Conservation (phyloP, 768 basidiomycete species). For the Boletus subcaerulescens region DNA sequence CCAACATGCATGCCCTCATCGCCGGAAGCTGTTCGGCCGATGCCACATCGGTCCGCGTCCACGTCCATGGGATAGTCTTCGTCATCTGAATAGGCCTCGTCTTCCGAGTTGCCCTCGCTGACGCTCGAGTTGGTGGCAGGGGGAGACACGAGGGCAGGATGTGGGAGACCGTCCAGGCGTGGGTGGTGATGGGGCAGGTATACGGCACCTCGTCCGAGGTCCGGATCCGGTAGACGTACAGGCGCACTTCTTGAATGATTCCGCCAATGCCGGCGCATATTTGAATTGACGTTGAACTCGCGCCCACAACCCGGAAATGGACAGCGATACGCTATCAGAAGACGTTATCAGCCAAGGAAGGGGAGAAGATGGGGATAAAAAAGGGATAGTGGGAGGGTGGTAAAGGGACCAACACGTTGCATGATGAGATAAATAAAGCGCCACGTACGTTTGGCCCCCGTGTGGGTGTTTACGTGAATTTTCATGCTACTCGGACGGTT, state of each 20-base stretch:
- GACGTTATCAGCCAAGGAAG: constrained; percentile 15
- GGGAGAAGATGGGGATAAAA: neutral
- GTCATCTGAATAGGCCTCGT: constrained; percentile 28
- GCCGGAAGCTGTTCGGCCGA: neutral
- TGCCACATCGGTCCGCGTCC: constrained; percentile 14
- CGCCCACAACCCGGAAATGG: constrained; percentile 72
- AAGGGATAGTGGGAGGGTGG: constrained; percentile 9
- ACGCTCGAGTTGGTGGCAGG: constrained; percentile 30
- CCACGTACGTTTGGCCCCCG: constrained; percentile 37
- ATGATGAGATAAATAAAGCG: constrained; percentile 6
- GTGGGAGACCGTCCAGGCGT: constrained; percentile 8
- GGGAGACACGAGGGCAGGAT: constrained; percentile 25
- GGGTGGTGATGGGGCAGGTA: constrained; percentile 17
- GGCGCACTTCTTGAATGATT: constrained; percentile 48
- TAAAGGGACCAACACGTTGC: constrained; percentile 25
- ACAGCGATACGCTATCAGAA: constrained; percentile 60
- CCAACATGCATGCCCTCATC: constrained; percentile 14
- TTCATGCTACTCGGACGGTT: constrained; percentile 41
- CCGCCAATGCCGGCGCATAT: constrained; percentile 78
- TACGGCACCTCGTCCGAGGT: constrained; percentile 5
- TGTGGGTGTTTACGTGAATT: constrained; percentile 42
- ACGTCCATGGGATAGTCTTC: constrained; percentile 25
- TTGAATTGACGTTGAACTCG: constrained; percentile 81
- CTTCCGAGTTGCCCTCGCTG: constrained; percentile 29
- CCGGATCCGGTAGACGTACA: constrained; percentile 21